Base-by-base conservation (phyloP, 768 basidiomycete genomes). In the Naganishia vishniacii region DNA sequence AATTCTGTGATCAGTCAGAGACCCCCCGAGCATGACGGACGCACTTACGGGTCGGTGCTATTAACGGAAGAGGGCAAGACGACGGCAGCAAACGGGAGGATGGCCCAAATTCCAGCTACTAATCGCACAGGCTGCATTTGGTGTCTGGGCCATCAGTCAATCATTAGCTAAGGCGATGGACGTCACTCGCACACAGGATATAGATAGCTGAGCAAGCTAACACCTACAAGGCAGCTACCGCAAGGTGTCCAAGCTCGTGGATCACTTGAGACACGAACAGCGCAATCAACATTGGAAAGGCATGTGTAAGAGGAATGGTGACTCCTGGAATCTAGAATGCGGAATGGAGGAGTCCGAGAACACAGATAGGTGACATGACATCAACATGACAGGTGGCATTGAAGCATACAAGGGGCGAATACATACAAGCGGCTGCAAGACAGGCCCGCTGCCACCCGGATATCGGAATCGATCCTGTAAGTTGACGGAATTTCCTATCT, bases 321-420 rank as follows among this genome's bases (percentile, higher is more conserved):
- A 61, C 31, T 16, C 65, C 65, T 26, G 65, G 65, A 23, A 66
- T 66, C 65, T 66, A 32, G 12, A n/a, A n/a, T n/a, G 16, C 34
- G 23, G 40, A 7, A 15, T 31, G 32, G 18, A 37, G 34, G 23
- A 41, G 6, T 15, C 4, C 2, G 6, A 26, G 53, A 37, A 26
- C 3, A 26, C 5, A n/a, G 9, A 26, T 23, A 56, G 18, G 53
- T 15, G 23, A 23, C 15, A 9, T 20, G 18, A 40, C 4, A 56
- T 37, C 53, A 40, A 56, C 23, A 41, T 32, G 18, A 32, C 32
- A n/a, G 16, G 20, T 51, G 20, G 9, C 6, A 12, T 20, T 5
- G 47, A 23, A 40, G 3, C 25, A 11, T 56, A 13, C 16, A 56
- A 56, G 31, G 20, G 37, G 13, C 12, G 34, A 12, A 40, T 32